Percentiles rank a stretch among this genome's conserved stretches.
phyloP scores from a whole-genome alignment of 257 asterid genomes.

The Agastache rugosa region DNA sequence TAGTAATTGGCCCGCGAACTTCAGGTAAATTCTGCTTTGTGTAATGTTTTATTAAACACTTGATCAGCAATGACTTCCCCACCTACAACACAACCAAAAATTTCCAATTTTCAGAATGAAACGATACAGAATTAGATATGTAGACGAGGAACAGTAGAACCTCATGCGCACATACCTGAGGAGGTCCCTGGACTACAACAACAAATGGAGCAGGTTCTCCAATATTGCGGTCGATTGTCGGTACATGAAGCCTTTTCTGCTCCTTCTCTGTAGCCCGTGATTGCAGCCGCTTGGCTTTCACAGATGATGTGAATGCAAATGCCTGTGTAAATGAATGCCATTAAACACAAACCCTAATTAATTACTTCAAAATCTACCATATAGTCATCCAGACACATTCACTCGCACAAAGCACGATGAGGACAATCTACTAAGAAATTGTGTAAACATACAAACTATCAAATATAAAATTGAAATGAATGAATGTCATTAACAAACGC shows the following conservation, averaged over 20 bases:
- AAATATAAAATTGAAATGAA: not conserved
- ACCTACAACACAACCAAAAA: conserved; percentile 55
- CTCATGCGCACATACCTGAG: conserved; percentile 59
- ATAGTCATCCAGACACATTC: conserved; percentile 2
- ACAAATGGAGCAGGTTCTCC: conserved; percentile 98
- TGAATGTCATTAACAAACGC: not conserved
- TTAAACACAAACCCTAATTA: conserved; percentile 19
- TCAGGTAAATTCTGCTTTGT: conserved; percentile 95
- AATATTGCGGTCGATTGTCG: conserved; percentile 67
- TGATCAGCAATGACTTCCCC: conserved; percentile 90
- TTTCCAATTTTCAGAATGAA: conserved; percentile 30
- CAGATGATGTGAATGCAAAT: conserved; percentile 74
- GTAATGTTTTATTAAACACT: conserved; percentile 84
- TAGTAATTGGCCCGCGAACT: conserved; percentile 92
- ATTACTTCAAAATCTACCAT: conserved; percentile 5
- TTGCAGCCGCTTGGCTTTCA: conserved; percentile 85
- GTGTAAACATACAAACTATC: not conserved
- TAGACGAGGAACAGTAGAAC: conserved; percentile 5
- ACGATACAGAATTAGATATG: not conserved
- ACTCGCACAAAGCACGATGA: not conserved
- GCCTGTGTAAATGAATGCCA: conserved; percentile 58
- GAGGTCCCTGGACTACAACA: conserved; percentile 95
- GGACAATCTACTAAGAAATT: not conserved
- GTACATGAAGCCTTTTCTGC: conserved; percentile 90
- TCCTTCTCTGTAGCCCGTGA: conserved; percentile 89